These are phyloP conservation scores for Cucurbita argyrosperma DNA, from an alignment of 306 rosid genomes.

Conservation along the genomic window DNA sequence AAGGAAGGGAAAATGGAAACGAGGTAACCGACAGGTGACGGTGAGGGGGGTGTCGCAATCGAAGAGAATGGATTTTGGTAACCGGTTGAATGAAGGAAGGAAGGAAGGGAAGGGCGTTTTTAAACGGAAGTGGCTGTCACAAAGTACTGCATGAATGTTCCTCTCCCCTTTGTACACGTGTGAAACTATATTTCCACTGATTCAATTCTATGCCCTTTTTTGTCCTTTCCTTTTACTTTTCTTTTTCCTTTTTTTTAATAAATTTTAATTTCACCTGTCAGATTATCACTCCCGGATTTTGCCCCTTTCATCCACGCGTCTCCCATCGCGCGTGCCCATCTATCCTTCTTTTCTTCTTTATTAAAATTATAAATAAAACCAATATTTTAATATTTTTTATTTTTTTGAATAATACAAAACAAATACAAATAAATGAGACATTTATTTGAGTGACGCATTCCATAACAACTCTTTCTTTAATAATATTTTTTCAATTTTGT, in stretches of 20 bases:
- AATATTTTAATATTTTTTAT: too few species aligned
- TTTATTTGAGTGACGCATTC: not conserved
- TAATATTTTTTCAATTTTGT: not conserved
- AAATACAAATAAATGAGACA: not conserved
- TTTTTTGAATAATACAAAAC: too few species aligned
- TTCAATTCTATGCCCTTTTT: not conserved
- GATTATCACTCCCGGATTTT: not conserved
- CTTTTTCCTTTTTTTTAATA: too few species aligned
- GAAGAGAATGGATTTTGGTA: not conserved
- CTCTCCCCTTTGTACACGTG: conserved; percentile 5
- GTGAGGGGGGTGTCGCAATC: not conserved
- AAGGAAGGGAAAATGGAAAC: not conserved
- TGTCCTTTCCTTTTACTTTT: not conserved
- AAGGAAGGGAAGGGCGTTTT: not conserved
- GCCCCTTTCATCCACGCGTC: not conserved
- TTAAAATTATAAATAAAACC: not conserved
- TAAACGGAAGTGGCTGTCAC: not conserved
- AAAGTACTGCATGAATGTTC: conserved; percentile 3
- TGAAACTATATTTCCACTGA: not conserved
- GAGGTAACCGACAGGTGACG: not conserved
- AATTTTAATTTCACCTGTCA: not conserved
- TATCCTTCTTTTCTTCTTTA: not conserved
- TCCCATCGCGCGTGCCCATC: not conserved
- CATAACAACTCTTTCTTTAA: not conserved
- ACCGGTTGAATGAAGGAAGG: not conserved